Base-by-base conservation (phyloP, 2,329 filamentous ascomycete species). In the Capronia epimyces region DNA sequence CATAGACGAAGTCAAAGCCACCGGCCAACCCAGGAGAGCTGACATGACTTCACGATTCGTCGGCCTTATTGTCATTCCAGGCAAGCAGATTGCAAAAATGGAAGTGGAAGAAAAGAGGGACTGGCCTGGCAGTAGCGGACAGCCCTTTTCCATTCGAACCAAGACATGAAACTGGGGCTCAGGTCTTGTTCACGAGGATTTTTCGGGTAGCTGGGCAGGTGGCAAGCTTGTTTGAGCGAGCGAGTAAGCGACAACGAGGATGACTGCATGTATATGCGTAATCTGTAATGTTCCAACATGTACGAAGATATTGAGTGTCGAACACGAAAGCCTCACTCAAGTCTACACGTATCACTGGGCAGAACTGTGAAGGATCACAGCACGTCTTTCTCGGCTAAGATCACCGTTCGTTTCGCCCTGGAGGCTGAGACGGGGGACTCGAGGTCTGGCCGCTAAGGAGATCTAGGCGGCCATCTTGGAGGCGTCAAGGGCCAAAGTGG, bases 11-110 rank as follows among this genome's bases (percentile, higher is more conserved):
- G 57, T 63, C 52, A 55, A 63, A 51, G 40, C 59, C 56, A 55
- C 64, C 65, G 55, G 64, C 65, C 49, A 71, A 62, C 65, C 69
- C 48, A 64, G 85, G 49, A 79, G 77, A 56, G 69, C 87, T 47
- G 80, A 89, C 61, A 87, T 95, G 83, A 85, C 81, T 21, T 89
- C 86, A 60, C 82, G 93, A 47, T 95, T 89, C 65, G 80, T 98
- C 18, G 93, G 93, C 0, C 71, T 97, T 21, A 83, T 98, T 2
- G 90, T 96, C 20, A 81, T 98, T 3, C 93, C 93, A 0, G 90
- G 91, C 0, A 75, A 86, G 60, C 82, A 95, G 66, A 87, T 98
- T 60, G 82, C 78, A 52, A 91, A 86, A 72, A 89, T 98, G 62
- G 90, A 96, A 68, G 75, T 93, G 41, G 89, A 97, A 65, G 84